phyloP scores from a whole-genome alignment of 768 basidiomycete genomes.

The Lentinula sp. region DNA sequence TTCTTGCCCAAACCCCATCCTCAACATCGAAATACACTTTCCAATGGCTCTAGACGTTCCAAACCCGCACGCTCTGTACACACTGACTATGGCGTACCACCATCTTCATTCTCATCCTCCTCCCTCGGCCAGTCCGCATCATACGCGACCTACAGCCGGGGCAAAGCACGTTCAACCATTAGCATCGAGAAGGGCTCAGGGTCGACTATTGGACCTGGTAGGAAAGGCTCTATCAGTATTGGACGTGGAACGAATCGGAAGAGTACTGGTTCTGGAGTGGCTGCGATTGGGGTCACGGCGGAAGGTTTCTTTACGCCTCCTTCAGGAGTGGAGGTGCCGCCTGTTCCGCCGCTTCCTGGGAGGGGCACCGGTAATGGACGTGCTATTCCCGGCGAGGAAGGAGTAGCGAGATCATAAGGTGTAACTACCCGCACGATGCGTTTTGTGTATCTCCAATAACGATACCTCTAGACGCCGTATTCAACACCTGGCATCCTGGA shows the following conservation, averaged over 20 bases:
- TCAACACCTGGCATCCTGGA: too few relatives aligned
- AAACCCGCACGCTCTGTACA: slow-evolving; percentile 27
- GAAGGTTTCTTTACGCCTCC: slow-evolving; percentile 73
- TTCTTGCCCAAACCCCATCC: neutral
- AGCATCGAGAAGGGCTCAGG: slow-evolving; percentile 51
- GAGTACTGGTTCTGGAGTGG: slow-evolving; percentile 65
- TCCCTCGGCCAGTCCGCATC: neutral
- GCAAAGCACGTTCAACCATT: slow-evolving; percentile 51
- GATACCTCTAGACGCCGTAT: too few relatives aligned
- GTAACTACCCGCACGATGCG: too few relatives aligned
- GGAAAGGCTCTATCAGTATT: slow-evolving; percentile 57
- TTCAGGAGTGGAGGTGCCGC: slow-evolving; percentile 18
- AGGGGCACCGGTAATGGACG: neutral
- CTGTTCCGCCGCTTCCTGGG: slow-evolving; percentile 18
- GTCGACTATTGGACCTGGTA: slow-evolving; percentile 23
- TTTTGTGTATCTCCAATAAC: too few relatives aligned
- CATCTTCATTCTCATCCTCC: slow-evolving; percentile 11
- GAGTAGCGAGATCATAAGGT: neutral
- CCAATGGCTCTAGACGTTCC: slow-evolving; percentile 13
- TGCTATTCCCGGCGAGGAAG: neutral
- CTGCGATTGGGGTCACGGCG: slow-evolving; percentile 71
- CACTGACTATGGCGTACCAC: slow-evolving; percentile 9
- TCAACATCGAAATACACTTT: slow-evolving; percentile 28
- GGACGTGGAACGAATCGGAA: slow-evolving; percentile 60
- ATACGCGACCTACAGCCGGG: slow-evolving; percentile 29